Percentiles rank a stretch among this genome's conserved stretches.
phyloP scores from a whole-genome alignment of 2,329 filamentous ascomycete species.

The Aspergillus eucalypticola region DNA sequence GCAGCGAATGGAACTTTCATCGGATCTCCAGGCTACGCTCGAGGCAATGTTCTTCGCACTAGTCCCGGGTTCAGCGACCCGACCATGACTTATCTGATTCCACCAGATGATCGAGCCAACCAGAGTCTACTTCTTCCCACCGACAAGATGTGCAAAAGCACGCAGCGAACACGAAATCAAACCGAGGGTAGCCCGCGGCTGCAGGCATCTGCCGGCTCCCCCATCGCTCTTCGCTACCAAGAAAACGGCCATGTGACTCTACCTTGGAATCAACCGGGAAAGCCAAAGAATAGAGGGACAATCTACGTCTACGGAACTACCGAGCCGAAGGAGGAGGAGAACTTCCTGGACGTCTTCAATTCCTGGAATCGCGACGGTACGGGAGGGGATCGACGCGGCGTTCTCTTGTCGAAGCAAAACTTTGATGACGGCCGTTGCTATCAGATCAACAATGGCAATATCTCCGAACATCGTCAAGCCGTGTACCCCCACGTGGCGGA shows the following conservation, averaged over 20 bases:
- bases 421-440: constrained; percentile 93
- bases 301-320: constrained; percentile 73
- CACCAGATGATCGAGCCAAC: constrained; percentile 51
- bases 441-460: constrained; percentile 65
- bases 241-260: constrained; percentile 76
- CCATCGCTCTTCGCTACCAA: constrained; percentile 66
- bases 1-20: constrained; percentile 71
- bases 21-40: constrained; percentile 71
- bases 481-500: constrained; percentile 56
- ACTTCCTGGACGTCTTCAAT: constrained; percentile 65
- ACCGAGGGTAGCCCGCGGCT: constrained; percentile 64
- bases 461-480: constrained; percentile 61
- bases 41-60: constrained; percentile 65
- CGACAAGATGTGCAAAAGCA: constrained; percentile 64
- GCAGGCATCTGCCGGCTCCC: constrained; percentile 59
- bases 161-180: constrained; percentile 63
- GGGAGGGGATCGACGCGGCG: constrained; percentile 76
- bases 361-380: constrained; percentile 77
- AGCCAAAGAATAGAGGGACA: constrained; percentile 67
- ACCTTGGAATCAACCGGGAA: constrained; percentile 57
- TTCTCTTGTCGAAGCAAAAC: constrained; percentile 72
- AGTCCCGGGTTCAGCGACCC: constrained; percentile 59
- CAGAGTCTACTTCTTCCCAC: constrained; percentile 51
- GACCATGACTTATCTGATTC: constrained; percentile 64
- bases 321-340: constrained; percentile 60